phyloP scores from a whole-genome alignment of 768 basidiomycete genomes.

The Panaeolus cyanescens region DNA sequence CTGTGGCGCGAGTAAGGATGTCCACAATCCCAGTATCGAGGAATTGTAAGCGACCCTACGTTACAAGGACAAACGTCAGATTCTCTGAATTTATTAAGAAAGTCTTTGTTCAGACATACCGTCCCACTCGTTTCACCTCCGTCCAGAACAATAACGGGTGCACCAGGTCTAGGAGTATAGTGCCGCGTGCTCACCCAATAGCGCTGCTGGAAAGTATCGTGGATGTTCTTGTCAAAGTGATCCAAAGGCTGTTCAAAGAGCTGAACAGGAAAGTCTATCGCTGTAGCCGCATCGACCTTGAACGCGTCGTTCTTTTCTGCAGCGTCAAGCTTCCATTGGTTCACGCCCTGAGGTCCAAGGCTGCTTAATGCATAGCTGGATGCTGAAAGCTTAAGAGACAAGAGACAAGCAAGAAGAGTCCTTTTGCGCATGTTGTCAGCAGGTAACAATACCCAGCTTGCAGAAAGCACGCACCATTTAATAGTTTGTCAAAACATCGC shows the following conservation, averaged over 20 bases:
- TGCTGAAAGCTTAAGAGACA: background rate
- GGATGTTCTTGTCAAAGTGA: slow-evolving; percentile 60
- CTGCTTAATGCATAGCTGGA: background rate
- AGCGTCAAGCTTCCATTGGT: slow-evolving; percentile 56
- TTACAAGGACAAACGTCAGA: background rate
- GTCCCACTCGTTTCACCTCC: slow-evolving; percentile 91
- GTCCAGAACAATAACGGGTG: slow-evolving; percentile 90
- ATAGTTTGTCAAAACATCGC: background rate
- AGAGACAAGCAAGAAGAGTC: background rate
- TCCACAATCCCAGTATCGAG: slow-evolving; percentile 82
- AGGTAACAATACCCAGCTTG: background rate
- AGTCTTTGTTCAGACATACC: slow-evolving; percentile 26
- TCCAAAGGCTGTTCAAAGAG: slow-evolving; percentile 87
- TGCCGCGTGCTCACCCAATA: slow-evolving; percentile 92
- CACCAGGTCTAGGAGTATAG: slow-evolving; percentile 68
- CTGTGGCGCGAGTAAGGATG: slow-evolving; percentile 78
- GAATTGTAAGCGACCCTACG: slow-evolving; percentile 52
- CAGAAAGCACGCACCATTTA: background rate
- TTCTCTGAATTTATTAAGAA: background rate
- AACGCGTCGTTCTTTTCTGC: slow-evolving; percentile 19
- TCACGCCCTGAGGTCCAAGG: slow-evolving; percentile 61
- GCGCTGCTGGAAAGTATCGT: slow-evolving; percentile 77
- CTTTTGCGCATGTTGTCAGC: background rate
- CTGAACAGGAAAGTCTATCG: slow-evolving; percentile 45
- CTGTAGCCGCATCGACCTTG: background rate